Evolutionary conservation across 148 eudicot genomes (phyloP).

Genomic region (Arbutus unedo): DNA sequence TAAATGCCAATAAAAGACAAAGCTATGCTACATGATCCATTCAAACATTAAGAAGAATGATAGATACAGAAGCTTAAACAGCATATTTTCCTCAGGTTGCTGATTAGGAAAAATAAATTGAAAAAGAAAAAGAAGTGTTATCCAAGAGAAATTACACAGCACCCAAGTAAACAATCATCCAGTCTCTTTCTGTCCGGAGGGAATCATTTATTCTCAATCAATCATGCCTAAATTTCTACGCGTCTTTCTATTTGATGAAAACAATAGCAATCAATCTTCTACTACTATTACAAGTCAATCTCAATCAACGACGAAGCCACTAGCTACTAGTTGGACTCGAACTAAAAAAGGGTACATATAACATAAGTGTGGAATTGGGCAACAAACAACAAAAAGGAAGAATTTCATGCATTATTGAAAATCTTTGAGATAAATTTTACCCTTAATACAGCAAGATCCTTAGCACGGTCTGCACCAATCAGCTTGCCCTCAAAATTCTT

Average conservation of each 20-base stretch:
- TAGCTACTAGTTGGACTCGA: too few species aligned
- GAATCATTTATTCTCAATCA: too few species aligned
- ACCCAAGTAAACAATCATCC: neutral
- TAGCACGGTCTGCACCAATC: constrained; percentile 95
- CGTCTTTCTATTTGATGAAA: too few species aligned
- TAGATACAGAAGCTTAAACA: neutral
- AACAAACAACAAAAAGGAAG: neutral
- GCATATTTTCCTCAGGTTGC: neutral
- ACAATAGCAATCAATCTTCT: too few species aligned
- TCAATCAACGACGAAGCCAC: too few species aligned
- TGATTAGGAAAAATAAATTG: neutral
- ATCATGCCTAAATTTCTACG: too few species aligned
- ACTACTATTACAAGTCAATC: too few species aligned
- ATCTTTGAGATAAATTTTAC: constrained; percentile 30
- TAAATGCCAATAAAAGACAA: neutral
- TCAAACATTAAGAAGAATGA: neutral
- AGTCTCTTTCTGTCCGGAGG: too few species aligned
- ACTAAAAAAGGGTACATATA: neutral
- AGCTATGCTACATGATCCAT: neutral
- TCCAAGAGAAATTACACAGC: neutral
- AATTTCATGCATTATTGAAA: neutral
- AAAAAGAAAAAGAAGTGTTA: neutral
- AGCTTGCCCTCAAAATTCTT: constrained; percentile 91
- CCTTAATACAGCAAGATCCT: constrained; percentile 98
- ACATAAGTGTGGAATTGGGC: neutral